Conservation (phyloP, 179 eudicot genomes). For the Drosera spatulata region DNA sequence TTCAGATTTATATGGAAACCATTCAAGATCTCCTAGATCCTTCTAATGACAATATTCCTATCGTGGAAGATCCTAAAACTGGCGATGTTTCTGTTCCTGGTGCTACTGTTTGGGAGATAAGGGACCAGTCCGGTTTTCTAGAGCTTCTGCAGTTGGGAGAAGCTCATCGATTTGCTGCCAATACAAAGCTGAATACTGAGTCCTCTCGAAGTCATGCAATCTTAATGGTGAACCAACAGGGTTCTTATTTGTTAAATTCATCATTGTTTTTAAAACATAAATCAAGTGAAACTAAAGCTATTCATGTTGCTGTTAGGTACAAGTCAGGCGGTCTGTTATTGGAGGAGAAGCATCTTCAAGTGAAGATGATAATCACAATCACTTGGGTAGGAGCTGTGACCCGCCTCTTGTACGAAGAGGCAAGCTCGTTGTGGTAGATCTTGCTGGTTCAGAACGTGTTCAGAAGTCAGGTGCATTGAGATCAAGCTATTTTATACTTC, state of each 20-base stretch:
- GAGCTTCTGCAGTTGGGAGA: slow-evolving; percentile 86
- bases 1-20: slow-evolving; percentile 94
- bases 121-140: slow-evolving; percentile 69
- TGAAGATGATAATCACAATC: slow-evolving; percentile 47
- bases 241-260: slow-evolving; percentile 13
- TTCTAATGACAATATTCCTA: slow-evolving; percentile 86
- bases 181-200: slow-evolving; percentile 94
- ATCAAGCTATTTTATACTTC: neutral
- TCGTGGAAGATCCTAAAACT: slow-evolving; percentile 84
- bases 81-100: slow-evolving; percentile 99
- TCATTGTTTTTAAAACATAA: slow-evolving; percentile 6
- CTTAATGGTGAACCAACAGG: slow-evolving; percentile 49
- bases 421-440: slow-evolving; percentile 93
- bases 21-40: slow-evolving; percentile 98
- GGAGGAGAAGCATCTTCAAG: slow-evolving; percentile 57
- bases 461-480: slow-evolving; percentile 76
- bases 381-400: slow-evolving; percentile 33
- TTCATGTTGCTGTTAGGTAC: slow-evolving; percentile 45
- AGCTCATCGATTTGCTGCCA: slow-evolving; percentile 93
- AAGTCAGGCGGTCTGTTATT: slow-evolving; percentile 60
- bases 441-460: slow-evolving; percentile 97
- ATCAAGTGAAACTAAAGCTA: neutral
- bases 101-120: slow-evolving; percentile 73
- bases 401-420: slow-evolving; percentile 81
- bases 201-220: slow-evolving; percentile 99